Conservation (phyloP, 768 basidiomycete species). For the Solioccasus polychromus region DNA sequence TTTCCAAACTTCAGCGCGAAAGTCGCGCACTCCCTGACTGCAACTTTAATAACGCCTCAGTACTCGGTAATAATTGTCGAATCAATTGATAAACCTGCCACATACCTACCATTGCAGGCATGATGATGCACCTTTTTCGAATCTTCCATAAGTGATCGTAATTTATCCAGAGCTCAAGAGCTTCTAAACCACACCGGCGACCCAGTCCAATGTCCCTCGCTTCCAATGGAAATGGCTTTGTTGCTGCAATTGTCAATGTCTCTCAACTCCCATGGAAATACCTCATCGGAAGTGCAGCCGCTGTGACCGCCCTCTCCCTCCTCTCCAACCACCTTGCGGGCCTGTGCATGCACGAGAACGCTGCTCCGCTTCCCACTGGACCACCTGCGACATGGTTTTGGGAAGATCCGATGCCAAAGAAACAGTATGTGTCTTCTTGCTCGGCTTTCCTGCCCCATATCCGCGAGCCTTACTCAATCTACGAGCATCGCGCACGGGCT, state of each 20-base stretch:
- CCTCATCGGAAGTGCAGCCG: not conserved
- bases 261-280: not conserved
- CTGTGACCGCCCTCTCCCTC: not conserved
- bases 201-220: not conserved
- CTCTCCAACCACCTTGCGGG: not conserved
- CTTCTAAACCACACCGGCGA: too few species aligned
- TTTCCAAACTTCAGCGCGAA: too few species aligned
- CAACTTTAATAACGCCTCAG: too few species aligned
- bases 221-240: not conserved
- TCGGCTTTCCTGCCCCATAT: not conserved
- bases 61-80: too few species aligned
- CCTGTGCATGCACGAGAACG: not conserved
- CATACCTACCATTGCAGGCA: too few species aligned
- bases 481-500: constrained; percentile 23
- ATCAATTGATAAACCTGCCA: too few species aligned
- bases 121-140: too few species aligned
- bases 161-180: too few species aligned
- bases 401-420: constrained; percentile 11
- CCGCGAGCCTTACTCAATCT: not conserved
- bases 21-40: too few species aligned
- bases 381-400: constrained; percentile 17
- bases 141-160: too few species aligned
- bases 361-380: constrained; percentile 17
- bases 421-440: not conserved
- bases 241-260: not conserved